phyloP scores from a whole-genome alignment of 2,329 filamentous ascomycete species.

The Claviceps sorghi region DNA sequence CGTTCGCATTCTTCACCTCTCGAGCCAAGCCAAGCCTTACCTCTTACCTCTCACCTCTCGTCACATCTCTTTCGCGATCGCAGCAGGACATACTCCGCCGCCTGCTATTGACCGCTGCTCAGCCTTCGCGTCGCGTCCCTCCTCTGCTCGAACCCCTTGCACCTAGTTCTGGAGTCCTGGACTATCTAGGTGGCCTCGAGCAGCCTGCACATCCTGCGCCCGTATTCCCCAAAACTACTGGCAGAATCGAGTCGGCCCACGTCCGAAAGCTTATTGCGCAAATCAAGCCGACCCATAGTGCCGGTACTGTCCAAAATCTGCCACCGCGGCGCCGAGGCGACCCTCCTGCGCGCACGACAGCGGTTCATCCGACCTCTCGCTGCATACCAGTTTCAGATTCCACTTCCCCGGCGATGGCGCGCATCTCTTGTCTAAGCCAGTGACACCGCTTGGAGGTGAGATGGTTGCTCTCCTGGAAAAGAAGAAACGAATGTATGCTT shows the following conservation, averaged over 20 bases:
- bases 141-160: background rate
- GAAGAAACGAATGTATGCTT: constrained; percentile 1
- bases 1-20: too few species aligned
- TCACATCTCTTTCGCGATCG: too few species aligned
- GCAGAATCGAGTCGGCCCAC: background rate
- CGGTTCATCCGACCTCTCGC: background rate
- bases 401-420: constrained; percentile 2
- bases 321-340: background rate
- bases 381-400: background rate
- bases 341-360: background rate
- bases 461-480: constrained; percentile 1
- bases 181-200: background rate
- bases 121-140: too few species aligned
- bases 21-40: too few species aligned
- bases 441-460: background rate
- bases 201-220: background rate
- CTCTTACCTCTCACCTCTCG: too few species aligned
- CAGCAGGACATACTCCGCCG: background rate
- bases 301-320: background rate
- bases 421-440: constrained; percentile 1
- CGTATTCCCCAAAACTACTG: background rate
- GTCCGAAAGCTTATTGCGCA: background rate
- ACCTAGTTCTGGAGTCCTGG: background rate
- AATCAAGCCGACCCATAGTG: background rate
- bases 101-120: background rate